Base-by-base conservation (phyloP, 176 grass and related monocot species). In the Juncus effusus region DNA sequence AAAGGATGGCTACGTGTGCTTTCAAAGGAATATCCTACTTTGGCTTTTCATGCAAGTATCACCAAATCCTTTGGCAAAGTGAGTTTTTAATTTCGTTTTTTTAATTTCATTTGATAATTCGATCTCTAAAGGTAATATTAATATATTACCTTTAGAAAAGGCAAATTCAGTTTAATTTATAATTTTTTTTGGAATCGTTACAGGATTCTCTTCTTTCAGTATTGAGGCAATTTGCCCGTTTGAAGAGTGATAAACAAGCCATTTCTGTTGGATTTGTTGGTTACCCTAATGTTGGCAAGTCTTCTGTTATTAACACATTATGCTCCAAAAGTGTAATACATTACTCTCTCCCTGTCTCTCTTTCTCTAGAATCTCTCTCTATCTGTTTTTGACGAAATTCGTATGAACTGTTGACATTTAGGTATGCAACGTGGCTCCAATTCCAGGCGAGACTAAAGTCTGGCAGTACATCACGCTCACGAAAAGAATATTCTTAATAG, bases 391-490 rank as follows among this genome's bases (percentile, higher is more conserved):
- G 52, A 82, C 19, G 19, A 28, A 28, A 28, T 28, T 28, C 19
- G 19, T 28, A 28, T 28, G 19, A 28, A 28, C 19, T 28, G 19
- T 28, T 28, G 19, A 63, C 74, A 6, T 69, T 13, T 67, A 97
- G 94, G 94, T 97, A 59, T 97, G 94, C 83, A 92, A 89, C 75
- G 94, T 92, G 59, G 94, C 94, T 61, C 94, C 94, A 13, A 89
- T 97, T 81, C 88, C 94, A 49, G 88, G 94, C 59, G 94, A 97
- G 72, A 97, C 94, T 0, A 97, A 97, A 71, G 88, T 92, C 52
- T 97, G 94, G 94, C 94, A 97, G 73, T 97, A 97, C 57, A 97
- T 97, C 75, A 97, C 88, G 16, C 75, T 97, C 16, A 97, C 94
- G 28, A 97, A 97, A 74, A 89, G 79, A 64, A 97, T 97, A 39